Percentiles rank a stretch among this genome's conserved stretches.
Conservation (phyloP, 2,329 filamentous ascomycete species). For the Coniochaeta sp. region DNA sequence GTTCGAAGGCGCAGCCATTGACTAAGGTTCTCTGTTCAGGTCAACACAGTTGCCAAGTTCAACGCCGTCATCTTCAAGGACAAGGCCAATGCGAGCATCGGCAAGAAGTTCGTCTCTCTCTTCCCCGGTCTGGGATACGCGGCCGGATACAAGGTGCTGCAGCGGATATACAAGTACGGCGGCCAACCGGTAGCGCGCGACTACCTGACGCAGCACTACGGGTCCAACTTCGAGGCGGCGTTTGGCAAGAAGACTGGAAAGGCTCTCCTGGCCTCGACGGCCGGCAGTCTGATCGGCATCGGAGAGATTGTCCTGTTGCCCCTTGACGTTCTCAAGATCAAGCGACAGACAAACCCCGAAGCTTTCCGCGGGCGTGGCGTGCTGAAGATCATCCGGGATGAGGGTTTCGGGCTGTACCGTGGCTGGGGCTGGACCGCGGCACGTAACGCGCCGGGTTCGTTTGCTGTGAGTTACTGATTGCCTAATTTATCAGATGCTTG, state of each 20-base stretch:
- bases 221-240: conserved; percentile 72
- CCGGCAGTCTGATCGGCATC: conserved; percentile 92
- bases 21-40: conserved; percentile 25
- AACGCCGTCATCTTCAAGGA: conserved; percentile 94
- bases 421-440: conserved; percentile 98
- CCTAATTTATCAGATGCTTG: no score
- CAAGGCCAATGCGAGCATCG: conserved; percentile 62
- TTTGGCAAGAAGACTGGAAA: conserved; percentile 98
- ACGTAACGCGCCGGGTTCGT: conserved; percentile 92
- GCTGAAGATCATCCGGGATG: conserved; percentile 81
- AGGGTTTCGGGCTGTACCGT: conserved; percentile 91
- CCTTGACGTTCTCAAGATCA: conserved; percentile 97
- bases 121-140: conserved; percentile 97
- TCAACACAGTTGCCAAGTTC: conserved; percentile 54
- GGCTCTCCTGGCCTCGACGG: conserved; percentile 94
- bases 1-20: background rate
- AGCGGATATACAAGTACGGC: conserved; percentile 98
- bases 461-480: conserved; percentile 60
- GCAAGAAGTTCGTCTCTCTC: conserved; percentile 82
- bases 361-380: conserved; percentile 92
- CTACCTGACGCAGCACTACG: conserved; percentile 74
- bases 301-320: conserved; percentile 94
- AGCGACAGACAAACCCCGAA: conserved; percentile 98
- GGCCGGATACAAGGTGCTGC: conserved; percentile 94
- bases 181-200: conserved; percentile 93